Percentiles rank a stretch among this genome's conserved stretches.
Evolutionary conservation across 139 green algal species (phyloP).

Genomic region (Chlamydomonas sphaeroides): DNA sequence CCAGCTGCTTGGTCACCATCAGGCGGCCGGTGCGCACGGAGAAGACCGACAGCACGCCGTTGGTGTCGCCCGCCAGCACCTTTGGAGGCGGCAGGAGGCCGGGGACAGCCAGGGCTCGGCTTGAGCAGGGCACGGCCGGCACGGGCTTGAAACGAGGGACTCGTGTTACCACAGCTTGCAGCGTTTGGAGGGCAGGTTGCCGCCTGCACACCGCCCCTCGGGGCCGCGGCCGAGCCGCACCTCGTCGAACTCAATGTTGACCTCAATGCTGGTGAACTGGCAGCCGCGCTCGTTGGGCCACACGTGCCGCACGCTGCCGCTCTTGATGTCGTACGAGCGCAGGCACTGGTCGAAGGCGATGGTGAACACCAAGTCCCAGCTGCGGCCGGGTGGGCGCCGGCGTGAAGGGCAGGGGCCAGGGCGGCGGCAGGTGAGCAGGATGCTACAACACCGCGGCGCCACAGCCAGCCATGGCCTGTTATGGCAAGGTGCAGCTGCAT

Average conservation of each 20-base stretch:
- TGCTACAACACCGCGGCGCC: too few species aligned
- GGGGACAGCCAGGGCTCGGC: too few species aligned
- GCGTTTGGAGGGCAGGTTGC: too few species aligned
- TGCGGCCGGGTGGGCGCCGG: too few species aligned
- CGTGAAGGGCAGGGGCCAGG: too few species aligned
- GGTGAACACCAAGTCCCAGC: slow-evolving; percentile 57
- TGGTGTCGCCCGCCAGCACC: slow-evolving; percentile 55
- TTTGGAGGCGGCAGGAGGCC: background rate
- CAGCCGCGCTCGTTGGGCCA: slow-evolving; percentile 64
- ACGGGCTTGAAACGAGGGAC: too few species aligned
- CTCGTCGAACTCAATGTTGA: slow-evolving; percentile 50
- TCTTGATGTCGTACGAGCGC: slow-evolving; percentile 54
- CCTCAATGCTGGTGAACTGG: slow-evolving; percentile 62
- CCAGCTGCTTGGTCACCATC: slow-evolving; percentile 56
- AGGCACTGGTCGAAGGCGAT: slow-evolving; percentile 69
- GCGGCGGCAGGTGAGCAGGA: too few species aligned
- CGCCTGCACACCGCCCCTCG: too few species aligned
- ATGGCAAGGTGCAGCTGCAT: too few species aligned
- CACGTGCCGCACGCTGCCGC: slow-evolving; percentile 1
- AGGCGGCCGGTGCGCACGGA: slow-evolving; percentile 42
- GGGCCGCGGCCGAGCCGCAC: slow-evolving; percentile 27
- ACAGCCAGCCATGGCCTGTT: too few species aligned
- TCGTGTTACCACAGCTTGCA: too few species aligned
- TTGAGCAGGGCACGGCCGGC: too few species aligned
- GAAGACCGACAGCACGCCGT: slow-evolving; percentile 53